Evolutionary conservation across 192 early-diverging fungal genomes (phyloP).

Genomic region (Entrophospora sp.): DNA sequence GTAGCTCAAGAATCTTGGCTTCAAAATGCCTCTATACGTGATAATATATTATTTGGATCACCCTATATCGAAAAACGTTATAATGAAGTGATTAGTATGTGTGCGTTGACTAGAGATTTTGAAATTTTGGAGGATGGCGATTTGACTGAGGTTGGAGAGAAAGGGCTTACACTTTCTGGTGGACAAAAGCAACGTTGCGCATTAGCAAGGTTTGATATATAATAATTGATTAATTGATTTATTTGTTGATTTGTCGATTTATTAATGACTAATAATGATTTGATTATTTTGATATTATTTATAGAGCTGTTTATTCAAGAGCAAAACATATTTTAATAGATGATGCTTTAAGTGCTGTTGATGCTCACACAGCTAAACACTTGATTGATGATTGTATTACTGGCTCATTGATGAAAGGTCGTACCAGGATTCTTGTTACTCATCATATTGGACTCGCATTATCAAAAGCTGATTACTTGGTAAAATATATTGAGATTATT

Average conservation of each 20-base stretch:
- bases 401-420: constrained; percentile 56
- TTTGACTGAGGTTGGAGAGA: constrained; percentile 84
- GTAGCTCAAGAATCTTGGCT: constrained; percentile 62
- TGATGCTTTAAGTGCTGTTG: constrained; percentile 88
- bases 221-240: constrained; percentile 32
- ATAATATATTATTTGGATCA: constrained; percentile 65
- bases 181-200: constrained; percentile 84
- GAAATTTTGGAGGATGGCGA: constrained; percentile 86
- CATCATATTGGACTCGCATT: constrained; percentile 58
- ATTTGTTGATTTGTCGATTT: too few species aligned
- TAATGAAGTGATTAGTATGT: constrained; percentile 57
- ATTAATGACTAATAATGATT: constrained; percentile 8
- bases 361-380: constrained; percentile 85
- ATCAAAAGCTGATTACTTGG: neutral
- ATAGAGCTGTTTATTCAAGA: constrained; percentile 69
- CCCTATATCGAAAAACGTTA: constrained; percentile 57
- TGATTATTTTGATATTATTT: neutral
- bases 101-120: constrained; percentile 77
- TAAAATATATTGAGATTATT: too few species aligned
- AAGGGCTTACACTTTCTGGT: constrained; percentile 81
- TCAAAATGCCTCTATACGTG: constrained; percentile 39
- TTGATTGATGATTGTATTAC: constrained; percentile 68
- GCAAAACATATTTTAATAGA: constrained; percentile 65
- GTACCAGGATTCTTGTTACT: constrained; percentile 82
- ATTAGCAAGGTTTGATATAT: constrained; percentile 75